Base-by-base conservation (phyloP, 805 yeast genomes). In the Metschnikowia santaceciliae region DNA sequence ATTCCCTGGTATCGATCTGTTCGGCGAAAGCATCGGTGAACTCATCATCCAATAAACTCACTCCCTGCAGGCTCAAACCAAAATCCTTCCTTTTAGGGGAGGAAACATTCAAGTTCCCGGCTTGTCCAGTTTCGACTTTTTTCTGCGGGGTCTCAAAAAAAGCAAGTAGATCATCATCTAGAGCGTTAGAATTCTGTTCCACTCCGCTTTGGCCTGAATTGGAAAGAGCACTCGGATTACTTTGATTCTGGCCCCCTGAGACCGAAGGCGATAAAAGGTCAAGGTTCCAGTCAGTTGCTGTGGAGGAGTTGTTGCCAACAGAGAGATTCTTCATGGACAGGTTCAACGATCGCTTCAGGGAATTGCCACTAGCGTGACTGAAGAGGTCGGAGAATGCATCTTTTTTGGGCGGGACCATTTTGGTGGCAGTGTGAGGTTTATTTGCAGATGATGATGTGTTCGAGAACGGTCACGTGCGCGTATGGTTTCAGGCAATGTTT, bases 361-460 rank as follows among this genome's bases (percentile, higher is more conserved):
- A 50, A 4, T 42, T 34, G 4, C 55, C 55, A 8, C 62, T 57
- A 0, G 72, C 74, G 22, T 67, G 58, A 54, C 60, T 72, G 53
- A 74, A 74, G 34, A 74, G 64, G 50, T 74, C 77, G 6, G 77
- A 74, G 62, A 74, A 74, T 5, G 74, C 77, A 61, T 74, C 78
- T 54, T 71, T 71, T 57, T 74, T 73, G 1, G 77, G 76, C 32
- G 61, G 61, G 41, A 57, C 63, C 66, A 62, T 65, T 20, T 46
- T 20, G 32, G 46, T 23, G 19, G 19, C 6, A 42, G 30, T 3
- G 36, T 17, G 45, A 32, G 45, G 19, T 35, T 10, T 20, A 19
- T 35, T n/a, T 20, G 23, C 30, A 37, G 30, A 6, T 46, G 35
- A 15, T 15, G 37, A 35, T 32, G 45, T 34, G 45, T 32, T 35